These are phyloP conservation scores for Leptosphaerulina australis DNA, from an alignment of 2,329 filamentous ascomycete species.

Conservation along the genomic window DNA sequence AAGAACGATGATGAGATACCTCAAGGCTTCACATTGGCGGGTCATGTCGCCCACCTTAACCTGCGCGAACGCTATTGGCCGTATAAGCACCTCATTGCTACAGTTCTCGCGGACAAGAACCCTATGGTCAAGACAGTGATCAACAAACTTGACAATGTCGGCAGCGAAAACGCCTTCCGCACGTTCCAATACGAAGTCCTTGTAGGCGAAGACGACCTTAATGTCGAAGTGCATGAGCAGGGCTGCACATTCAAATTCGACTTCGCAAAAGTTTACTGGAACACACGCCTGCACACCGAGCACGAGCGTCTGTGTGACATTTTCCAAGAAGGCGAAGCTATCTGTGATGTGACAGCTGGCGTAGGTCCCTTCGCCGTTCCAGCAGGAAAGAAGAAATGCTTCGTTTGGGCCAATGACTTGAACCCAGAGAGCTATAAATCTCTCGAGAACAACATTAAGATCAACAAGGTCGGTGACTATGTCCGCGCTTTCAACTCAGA, in stretches of 20 bases:
- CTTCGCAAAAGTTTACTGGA: constrained; percentile 98
- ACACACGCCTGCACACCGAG: constrained; percentile 86
- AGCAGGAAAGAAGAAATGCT: constrained; percentile 85
- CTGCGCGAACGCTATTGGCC: constrained; percentile 81
- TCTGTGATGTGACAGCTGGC: constrained; percentile 96
- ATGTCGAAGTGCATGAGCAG: constrained; percentile 82
- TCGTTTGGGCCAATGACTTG: constrained; percentile 96
- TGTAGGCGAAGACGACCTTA: constrained; percentile 78
- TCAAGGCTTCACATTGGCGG: constrained; percentile 83
- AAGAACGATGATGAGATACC: constrained; percentile 81
- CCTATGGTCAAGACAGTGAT: constrained; percentile 82
- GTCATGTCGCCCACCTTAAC: constrained; percentile 95
- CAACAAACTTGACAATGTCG: constrained; percentile 92
- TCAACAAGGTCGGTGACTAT: constrained; percentile 78
- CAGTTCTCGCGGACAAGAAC: constrained; percentile 91
- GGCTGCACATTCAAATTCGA: constrained; percentile 90
- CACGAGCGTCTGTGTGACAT: constrained; percentile 78
- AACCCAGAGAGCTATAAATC: constrained; percentile 86
- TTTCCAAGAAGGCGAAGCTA: constrained; percentile 84
- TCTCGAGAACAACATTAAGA: constrained; percentile 70
- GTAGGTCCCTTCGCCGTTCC: constrained; percentile 95
- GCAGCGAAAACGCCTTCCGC: constrained; percentile 81
- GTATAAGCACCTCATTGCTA: constrained; percentile 84
- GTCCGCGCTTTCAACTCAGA: constrained; percentile 83
- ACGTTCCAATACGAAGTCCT: constrained; percentile 94